These are phyloP conservation scores for Malus sylvestris DNA, from an alignment of 306 rosid genomes.

Conservation along the genomic window DNA sequence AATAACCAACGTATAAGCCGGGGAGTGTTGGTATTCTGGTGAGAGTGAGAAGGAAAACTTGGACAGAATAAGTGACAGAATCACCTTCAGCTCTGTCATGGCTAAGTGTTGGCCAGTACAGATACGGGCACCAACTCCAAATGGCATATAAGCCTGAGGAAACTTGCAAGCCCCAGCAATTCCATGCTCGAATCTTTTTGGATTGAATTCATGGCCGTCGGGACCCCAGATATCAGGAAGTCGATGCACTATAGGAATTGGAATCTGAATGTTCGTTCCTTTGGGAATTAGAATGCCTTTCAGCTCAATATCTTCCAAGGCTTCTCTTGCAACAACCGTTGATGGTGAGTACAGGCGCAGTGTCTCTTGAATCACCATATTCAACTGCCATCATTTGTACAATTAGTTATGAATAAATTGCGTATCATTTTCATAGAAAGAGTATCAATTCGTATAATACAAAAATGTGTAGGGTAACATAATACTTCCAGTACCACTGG, in stretches of 20 bases:
- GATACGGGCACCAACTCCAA: conserved; percentile 45
- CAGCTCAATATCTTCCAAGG: conserved; percentile 29
- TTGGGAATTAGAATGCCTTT: conserved; percentile 42
- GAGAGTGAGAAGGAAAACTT: conserved; percentile 17
- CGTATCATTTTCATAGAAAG: background rate
- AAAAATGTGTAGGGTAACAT: background rate
- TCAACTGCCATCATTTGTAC: conserved; percentile 25
- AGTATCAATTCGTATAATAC: background rate
- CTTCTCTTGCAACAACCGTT: conserved; percentile 20
- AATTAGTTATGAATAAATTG: background rate
- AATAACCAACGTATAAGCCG: conserved; percentile 4
- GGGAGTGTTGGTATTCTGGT: conserved; percentile 19
- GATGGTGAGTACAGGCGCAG: conserved; percentile 50
- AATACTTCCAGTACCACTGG: background rate
- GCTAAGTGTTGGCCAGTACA: conserved; percentile 58
- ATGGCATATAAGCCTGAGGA: conserved; percentile 50
- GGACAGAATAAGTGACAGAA: conserved; percentile 25
- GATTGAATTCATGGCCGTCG: conserved; percentile 51
- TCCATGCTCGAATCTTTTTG: conserved; percentile 52
- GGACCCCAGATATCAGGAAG: conserved; percentile 47
- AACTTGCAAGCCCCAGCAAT: conserved; percentile 38
- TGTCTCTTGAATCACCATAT: conserved; percentile 62
- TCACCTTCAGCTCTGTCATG: conserved; percentile 44
- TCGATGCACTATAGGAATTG: conserved; percentile 34
- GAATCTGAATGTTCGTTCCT: conserved; percentile 42